Evolutionary conservation across 2,329 filamentous ascomycete species (phyloP), one percentile per base, ranked within the genome.

Genomic region (Cordyceps cateniannulata): DNA sequence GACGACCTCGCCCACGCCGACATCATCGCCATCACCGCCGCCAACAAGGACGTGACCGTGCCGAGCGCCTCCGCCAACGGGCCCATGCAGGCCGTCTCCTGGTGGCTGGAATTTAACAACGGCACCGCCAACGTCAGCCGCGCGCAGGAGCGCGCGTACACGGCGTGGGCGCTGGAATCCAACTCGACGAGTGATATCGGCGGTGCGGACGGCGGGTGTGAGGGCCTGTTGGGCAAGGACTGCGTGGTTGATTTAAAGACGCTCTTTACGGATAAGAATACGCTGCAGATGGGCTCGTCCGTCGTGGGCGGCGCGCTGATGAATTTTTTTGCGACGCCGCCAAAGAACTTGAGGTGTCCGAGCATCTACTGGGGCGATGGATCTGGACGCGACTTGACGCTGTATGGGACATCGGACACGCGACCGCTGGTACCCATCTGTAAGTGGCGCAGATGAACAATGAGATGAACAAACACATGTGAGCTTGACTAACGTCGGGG

Each of bases 121-220:
- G 51, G n/a, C 40, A 56, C 50, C 22, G 50, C 51, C 50, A 61
- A 61, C 50, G n/a, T 40, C 35, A 51, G 24, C 14, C 14, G 24
- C 20, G 9, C 22, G 1, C 59, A 61, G 44, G 51, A 61, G 49
- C 49, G 59, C 48, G 49, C 32, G 40, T 61, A 61, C 59, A 44
- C 49, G 29, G 25, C 42, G 12, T 55, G 49, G 49, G 59, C 59
- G 38, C 51, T 61, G 9, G 59, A 61, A 42, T 54, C 59, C 40
- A 55, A 29, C 59, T 20, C 49, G n/a, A 55, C 38, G 24, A 24
- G 29, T n/a, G 59, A 61, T 22, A 14, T 61, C n/a, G 50, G 59
- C 40, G 59, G 59, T 50, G 51, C 42, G 38, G 49, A 61, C 38
- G 59, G 59, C 29, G 59, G 59, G n/a, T 61, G 59, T 27, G 59